Evolutionary conservation across 2,329 filamentous ascomycete species (phyloP), one percentile per base, ranked within the genome.

Genomic region (Aureobasidium namibiae): DNA sequence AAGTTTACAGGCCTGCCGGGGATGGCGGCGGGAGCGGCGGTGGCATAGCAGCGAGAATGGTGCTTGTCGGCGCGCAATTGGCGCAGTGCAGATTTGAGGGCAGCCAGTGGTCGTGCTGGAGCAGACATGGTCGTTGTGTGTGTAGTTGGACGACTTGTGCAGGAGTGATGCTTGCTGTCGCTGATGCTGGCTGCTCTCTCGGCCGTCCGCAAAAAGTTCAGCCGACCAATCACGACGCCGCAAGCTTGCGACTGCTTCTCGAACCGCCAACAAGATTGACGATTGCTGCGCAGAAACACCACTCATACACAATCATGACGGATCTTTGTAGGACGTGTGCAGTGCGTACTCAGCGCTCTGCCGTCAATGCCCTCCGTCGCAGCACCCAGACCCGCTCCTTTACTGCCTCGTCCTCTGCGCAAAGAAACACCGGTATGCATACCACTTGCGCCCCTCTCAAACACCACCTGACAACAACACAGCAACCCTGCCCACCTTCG

Each of bases 101-200:
- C 86, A 78, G 83, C 82, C 69, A 89, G 74, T 63, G 88, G 87
- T 82, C 87, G 84, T 74, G 78, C 70, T 48, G 78, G 74, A 68
- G 80, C 74, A 65, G 82, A 79, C 80, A 89, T 90, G 45, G 14
- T 63, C 49, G 60, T 39, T 34, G 42, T 36, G 18, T 61, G 60
- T 38, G 53, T 46, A 60, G 39, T 13, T 24, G 45, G 49, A 34
- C 36, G 29, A 49, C 23, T 31, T 45, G 23, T 45, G 23, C 8
- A 38, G 23, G 23, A 24, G 36, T 11, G 23, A 24, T 59, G 52
- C 16, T 38, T 33, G 56, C 60, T 60, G 59, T 38, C 26, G 49
- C 36, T 41, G 49, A 4, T 56, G 42, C 16, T 42, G 5, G 6
- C n/a, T 41, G n/a, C n/a, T 29, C n/a, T 52, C 33, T 63, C 61